phyloP scores from a whole-genome alignment of 495 filamentous ascomycete species.

The Trichoderma asperelloides region DNA sequence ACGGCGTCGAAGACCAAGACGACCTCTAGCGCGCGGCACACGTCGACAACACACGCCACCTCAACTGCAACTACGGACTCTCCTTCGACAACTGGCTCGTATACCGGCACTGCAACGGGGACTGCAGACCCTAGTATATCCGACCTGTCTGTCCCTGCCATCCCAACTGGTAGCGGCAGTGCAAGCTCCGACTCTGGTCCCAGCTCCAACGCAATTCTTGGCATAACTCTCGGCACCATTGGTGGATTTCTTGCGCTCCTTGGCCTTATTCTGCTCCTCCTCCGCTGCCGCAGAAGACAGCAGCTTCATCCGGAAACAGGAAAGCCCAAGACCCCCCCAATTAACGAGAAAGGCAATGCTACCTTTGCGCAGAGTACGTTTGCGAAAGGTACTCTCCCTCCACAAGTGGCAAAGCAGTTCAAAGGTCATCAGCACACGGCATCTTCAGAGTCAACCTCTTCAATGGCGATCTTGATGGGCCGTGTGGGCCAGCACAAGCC shows the following conservation, averaged over 20 bases:
- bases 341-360: constrained; percentile 38
- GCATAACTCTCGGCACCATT: constrained; percentile 69
- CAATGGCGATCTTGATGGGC: constrained; percentile 48
- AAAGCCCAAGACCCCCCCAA: background rate
- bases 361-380: constrained; percentile 48
- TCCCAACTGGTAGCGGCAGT: constrained; percentile 15
- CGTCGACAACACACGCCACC: constrained; percentile 31
- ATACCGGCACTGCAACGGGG: constrained; percentile 14
- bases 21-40: constrained; percentile 19
- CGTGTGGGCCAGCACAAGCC: constrained; percentile 32
- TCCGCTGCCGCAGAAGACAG: constrained; percentile 48
- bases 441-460: constrained; percentile 43
- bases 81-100: constrained; percentile 25
- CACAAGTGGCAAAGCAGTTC: constrained; percentile 24
- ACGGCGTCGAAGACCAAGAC: background rate
- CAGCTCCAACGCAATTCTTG: constrained; percentile 49
- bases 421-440: constrained; percentile 37
- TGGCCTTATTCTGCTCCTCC: constrained; percentile 54
- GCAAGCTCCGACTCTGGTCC: constrained; percentile 12
- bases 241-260: constrained; percentile 63
- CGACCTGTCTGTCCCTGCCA: background rate
- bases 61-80: constrained; percentile 27
- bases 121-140: constrained; percentile 13
- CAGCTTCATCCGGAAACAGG: constrained; percentile 38
- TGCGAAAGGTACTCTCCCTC: constrained; percentile 28